Base-by-base conservation (phyloP, 2,329 filamentous ascomycete species). In the Fusarium papillatum region DNA sequence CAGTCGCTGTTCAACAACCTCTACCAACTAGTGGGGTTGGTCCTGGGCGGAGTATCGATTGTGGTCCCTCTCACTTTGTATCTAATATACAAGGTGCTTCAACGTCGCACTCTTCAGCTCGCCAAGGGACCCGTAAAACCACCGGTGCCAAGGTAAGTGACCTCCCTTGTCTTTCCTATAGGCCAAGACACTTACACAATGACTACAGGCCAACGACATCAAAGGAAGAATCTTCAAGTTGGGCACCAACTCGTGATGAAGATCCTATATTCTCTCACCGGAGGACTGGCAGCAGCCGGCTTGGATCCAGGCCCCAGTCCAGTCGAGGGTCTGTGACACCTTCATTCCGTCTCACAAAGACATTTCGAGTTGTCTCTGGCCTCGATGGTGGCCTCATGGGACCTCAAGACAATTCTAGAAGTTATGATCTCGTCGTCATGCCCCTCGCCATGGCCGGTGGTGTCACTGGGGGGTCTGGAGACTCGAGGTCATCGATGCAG, bases 341-440 rank as follows among this genome's bases (percentile, higher is more conserved):
- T 22, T 55, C 50, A 22, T 55, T 55, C 50, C 50, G 50, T n/a
- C 50, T 55, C 50, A 55, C 50, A 22, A 55, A 55, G 50, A 55
- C 50, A 55, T 55, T 55, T n/a, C 29, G 50, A 55, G 50, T 55
- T 55, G 50, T 55, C 29, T 55, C 50, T 55, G 50, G 50, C 8
- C 29, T 55, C 2, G 50, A 55, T 34, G 50, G 50, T 13, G 50
- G 50, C 29, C 50, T 55, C 29, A 13, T 31, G 11, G 50, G 50
- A 13, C 50, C 50, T 31, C 26, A 31, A 34, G 50, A 55, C 29
- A 55, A 22, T 29, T 34, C 50, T n/a, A 55, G 19, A n/a, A 13
- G 29, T 5, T 70, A 73, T 22, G 71, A 73, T 22, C 50, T 73
- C 14, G 68, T 73, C 46, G 68, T 73, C 5, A 34, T 73, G 11